These are phyloP conservation scores for Tilletia caries DNA, from an alignment of 1,284 basidiomycete genomes.

Conservation along the genomic window DNA sequence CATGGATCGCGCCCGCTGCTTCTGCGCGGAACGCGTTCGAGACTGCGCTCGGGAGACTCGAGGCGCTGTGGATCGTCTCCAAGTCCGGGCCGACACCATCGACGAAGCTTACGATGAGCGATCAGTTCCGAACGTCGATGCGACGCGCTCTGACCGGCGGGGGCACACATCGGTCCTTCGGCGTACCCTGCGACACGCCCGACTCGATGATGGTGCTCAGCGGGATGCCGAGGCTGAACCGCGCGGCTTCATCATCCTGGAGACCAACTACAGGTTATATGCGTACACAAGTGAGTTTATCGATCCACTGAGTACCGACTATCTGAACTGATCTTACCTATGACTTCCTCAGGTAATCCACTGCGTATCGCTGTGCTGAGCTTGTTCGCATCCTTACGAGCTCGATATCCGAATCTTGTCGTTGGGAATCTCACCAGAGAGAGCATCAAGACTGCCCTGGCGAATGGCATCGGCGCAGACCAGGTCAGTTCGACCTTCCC, in stretches of 20 bases:
- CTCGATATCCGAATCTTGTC: conserved; percentile 91
- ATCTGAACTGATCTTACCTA: conserved; percentile 2
- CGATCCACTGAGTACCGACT: background rate
- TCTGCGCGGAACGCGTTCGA: background rate
- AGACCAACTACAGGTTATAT: conserved; percentile 97
- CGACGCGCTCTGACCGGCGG: conserved; percentile 8
- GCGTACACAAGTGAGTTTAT: conserved; percentile 80
- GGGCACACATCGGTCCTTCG: conserved; percentile 15
- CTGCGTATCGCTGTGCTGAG: conserved; percentile 94
- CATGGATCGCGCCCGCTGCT: conserved; percentile 63
- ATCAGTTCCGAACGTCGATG: background rate
- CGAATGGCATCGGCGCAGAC: conserved; percentile 91
- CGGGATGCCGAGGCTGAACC: conserved; percentile 54
- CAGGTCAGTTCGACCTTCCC: conserved; percentile 63
- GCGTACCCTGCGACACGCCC: conserved; percentile 12
- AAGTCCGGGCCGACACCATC: background rate
- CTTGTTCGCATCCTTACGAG: conserved; percentile 85
- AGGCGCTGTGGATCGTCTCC: background rate
- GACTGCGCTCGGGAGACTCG: background rate
- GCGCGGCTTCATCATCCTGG: conserved; percentile 83
- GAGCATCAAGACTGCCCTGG: conserved; percentile 87
- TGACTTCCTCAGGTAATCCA: conserved; percentile 70
- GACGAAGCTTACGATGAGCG: conserved; percentile 3
- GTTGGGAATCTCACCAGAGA: conserved; percentile 91
- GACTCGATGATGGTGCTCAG: background rate